Evolutionary conservation across 2,329 filamentous ascomycete genomes (phyloP).

Genomic region (Botryosphaeria dothidea): DNA sequence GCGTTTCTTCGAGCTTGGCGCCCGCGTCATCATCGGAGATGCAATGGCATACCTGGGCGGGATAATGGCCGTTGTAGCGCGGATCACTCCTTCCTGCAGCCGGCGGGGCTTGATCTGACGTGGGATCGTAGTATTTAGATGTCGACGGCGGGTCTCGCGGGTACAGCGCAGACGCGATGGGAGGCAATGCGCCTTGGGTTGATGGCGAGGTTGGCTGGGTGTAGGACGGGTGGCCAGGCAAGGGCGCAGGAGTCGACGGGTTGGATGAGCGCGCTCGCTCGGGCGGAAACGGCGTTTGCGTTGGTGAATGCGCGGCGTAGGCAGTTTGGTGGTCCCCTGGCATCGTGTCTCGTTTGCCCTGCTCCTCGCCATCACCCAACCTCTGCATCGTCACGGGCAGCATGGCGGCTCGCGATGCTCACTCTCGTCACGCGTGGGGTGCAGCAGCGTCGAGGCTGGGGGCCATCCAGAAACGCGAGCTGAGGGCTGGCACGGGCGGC

Average conservation of each 20-base stretch:
- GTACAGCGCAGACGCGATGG: constrained; percentile 41
- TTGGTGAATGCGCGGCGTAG: constrained; percentile 37
- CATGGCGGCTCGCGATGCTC: constrained; percentile 12
- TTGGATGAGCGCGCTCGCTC: constrained; percentile 36
- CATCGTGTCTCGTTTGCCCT: constrained; percentile 35
- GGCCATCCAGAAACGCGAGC: constrained; percentile 14
- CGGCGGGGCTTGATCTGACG: constrained; percentile 45
- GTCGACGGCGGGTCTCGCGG: constrained; percentile 42
- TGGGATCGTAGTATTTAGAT: constrained; percentile 53
- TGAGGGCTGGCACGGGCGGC: neutral
- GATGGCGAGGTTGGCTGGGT: constrained; percentile 39
- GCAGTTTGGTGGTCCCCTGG: constrained; percentile 37
- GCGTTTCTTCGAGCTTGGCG: constrained; percentile 17
- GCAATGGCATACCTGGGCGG: constrained; percentile 30
- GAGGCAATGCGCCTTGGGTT: constrained; percentile 38
- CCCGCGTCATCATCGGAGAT: constrained; percentile 5
- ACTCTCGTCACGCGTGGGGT: constrained; percentile 11
- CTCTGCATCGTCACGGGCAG: constrained; percentile 25
- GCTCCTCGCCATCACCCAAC: constrained; percentile 31
- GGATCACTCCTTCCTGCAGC: constrained; percentile 31
- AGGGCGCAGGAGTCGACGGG: constrained; percentile 35
- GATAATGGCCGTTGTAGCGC: constrained; percentile 36
- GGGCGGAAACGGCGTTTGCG: constrained; percentile 35
- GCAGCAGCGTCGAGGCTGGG: constrained; percentile 7
- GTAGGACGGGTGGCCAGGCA: constrained; percentile 30